A percentile compares a stretch with the other conserved stretches of the same genome.
These are phyloP conservation scores for Biscogniauxia sp. DNA, from an alignment of 2,329 filamentous ascomycete species.

Conservation along the genomic window DNA sequence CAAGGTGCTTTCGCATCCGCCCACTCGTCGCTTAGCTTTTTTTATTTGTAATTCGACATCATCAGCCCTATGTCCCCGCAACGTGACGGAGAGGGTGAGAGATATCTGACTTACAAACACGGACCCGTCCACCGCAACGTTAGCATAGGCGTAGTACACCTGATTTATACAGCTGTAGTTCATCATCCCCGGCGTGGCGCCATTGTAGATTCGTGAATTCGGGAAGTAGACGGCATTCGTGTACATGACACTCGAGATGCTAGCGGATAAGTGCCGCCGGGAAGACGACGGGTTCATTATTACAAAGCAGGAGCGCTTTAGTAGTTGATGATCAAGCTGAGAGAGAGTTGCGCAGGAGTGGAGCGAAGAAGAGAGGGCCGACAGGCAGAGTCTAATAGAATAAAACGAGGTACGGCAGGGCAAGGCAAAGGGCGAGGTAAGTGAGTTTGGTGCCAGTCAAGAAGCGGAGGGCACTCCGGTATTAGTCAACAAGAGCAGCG, in stretches of 20 bases:
- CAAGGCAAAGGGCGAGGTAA: not conserved
- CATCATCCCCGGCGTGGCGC: conserved; percentile 70
- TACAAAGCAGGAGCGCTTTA: not conserved
- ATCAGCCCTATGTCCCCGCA: not conserved
- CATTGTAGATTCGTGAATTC: conserved; percentile 72
- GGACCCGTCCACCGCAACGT: conserved; percentile 67
- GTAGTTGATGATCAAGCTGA: conserved; percentile 3
- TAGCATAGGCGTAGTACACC: conserved; percentile 81
- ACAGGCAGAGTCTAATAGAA: not conserved
- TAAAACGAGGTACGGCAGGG: not conserved
- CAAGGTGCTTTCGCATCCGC: conserved; percentile 71
- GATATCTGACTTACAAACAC: conserved; percentile 67
- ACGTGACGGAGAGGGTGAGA: not conserved
- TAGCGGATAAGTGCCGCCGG: conserved; percentile 45
- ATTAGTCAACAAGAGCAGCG: conserved; percentile 9
- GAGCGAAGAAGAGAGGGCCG: not conserved
- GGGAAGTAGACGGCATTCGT: conserved; percentile 82
- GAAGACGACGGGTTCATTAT: conserved; percentile 41
- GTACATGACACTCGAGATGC: conserved; percentile 51
- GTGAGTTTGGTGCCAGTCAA: not conserved
- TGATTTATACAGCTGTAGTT: conserved; percentile 76
- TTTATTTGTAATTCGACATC: conserved; percentile 5
- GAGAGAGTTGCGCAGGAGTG: not conserved
- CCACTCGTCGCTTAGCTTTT: conserved; percentile 76
- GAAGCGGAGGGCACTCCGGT: conserved; percentile 2